phyloP scores from a whole-genome alignment of 2,329 filamentous ascomycete genomes.

The Fusarium sp. region DNA sequence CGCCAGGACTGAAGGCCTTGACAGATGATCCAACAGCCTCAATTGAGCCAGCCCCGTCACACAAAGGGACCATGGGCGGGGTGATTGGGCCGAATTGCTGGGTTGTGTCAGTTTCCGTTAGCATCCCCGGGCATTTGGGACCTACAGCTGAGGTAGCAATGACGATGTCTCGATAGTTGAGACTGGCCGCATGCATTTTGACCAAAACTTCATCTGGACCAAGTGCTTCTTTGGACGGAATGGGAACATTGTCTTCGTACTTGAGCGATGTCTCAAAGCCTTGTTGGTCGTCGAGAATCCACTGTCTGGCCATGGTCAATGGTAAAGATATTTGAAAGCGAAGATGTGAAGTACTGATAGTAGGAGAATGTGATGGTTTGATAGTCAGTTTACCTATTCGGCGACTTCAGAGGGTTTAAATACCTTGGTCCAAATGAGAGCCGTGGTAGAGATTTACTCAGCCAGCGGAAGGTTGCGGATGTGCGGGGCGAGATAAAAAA shows the following conservation, averaged over 20 bases:
- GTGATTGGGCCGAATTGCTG: slow-evolving; percentile 41
- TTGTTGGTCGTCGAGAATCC: slow-evolving; percentile 41
- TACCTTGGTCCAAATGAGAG: neutral
- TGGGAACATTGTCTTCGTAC: slow-evolving; percentile 43
- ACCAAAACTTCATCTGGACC: slow-evolving; percentile 71
- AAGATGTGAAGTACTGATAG: neutral
- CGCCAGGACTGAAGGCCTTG: slow-evolving; percentile 57
- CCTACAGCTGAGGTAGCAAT: slow-evolving; percentile 50
- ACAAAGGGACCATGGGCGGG: slow-evolving; percentile 47
- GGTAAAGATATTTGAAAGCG: neutral
- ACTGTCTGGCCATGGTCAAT: slow-evolving; percentile 35
- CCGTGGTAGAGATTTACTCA: neutral
- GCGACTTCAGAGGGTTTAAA: neutral
- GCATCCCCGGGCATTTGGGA: slow-evolving; percentile 15
- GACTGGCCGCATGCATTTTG: slow-evolving; percentile 61
- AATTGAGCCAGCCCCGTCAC: slow-evolving; percentile 57
- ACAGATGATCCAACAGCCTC: slow-evolving; percentile 65
- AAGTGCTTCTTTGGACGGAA: slow-evolving; percentile 47
- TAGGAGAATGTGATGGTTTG: neutral
- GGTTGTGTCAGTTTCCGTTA: neutral
- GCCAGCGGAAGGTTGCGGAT: neutral
- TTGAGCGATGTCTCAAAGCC: slow-evolving; percentile 50
- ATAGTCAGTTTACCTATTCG: fast-evolving
- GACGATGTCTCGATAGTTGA: slow-evolving; percentile 62
- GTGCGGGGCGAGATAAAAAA: neutral